A percentile compares a stretch with the other conserved stretches of the same genome.
Evolutionary conservation across 805 yeast species (phyloP).

Genomic region (Scheffersomyces lignosus): DNA sequence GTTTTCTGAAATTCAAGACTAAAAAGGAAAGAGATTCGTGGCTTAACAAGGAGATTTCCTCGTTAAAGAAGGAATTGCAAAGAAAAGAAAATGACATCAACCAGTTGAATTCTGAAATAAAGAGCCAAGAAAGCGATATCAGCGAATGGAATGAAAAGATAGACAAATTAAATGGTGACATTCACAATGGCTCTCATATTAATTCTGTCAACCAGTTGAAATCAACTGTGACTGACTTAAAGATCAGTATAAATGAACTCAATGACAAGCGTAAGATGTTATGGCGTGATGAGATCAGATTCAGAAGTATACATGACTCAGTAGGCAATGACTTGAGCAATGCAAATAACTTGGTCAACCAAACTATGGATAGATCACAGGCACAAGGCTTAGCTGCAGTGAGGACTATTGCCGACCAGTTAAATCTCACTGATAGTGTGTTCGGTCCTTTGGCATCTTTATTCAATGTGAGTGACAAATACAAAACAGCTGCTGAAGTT

Average conservation of each 20-base stretch:
- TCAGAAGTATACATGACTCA: constrained; percentile 56
- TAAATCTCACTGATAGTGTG: constrained; percentile 61
- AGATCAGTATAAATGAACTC: constrained; percentile 40
- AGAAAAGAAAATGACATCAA: constrained; percentile 23
- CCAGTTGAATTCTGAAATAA: constrained; percentile 20
- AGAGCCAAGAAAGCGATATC: constrained; percentile 10
- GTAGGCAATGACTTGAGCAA: constrained; percentile 52
- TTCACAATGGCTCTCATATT: constrained; percentile 7
- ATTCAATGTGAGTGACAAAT: constrained; percentile 76
- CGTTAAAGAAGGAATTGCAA: constrained; percentile 28
- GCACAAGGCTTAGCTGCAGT: constrained; percentile 72
- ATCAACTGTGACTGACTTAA: constrained; percentile 41
- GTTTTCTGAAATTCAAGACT: constrained; percentile 57
- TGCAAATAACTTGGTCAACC: constrained; percentile 62
- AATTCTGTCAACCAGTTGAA: constrained; percentile 17
- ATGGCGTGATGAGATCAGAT: constrained; percentile 79
- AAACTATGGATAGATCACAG: constrained; percentile 73
- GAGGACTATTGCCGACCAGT: constrained; percentile 54
- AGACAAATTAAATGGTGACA: constrained; percentile 23
- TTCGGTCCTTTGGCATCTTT: constrained; percentile 87
- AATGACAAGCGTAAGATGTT: constrained; percentile 67
- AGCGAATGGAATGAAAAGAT: constrained; percentile 11
- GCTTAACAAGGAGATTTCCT: constrained; percentile 54
- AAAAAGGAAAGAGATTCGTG: constrained; percentile 65
- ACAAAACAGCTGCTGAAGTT: constrained; percentile 83